A percentile compares a stretch with the other conserved stretches of the same genome.
Conservation (phyloP, 805 yeast species). For the Wickerhamomyces hampshirensis region DNA sequence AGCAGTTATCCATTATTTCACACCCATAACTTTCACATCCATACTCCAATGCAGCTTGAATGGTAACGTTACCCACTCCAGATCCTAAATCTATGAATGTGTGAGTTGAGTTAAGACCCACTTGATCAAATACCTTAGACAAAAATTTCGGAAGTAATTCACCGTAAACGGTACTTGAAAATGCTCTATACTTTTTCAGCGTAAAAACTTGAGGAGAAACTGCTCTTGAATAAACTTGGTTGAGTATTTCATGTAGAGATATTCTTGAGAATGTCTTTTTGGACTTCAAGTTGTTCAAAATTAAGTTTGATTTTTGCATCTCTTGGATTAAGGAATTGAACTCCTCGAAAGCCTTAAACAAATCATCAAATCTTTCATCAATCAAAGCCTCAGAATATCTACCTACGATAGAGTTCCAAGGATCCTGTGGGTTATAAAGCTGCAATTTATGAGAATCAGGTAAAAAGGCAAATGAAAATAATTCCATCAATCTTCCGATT, state of each 20-base stretch:
- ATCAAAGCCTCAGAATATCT: slow-evolving; percentile 31
- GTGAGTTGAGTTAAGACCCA: slow-evolving; percentile 46
- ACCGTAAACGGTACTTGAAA: slow-evolving; percentile 88
- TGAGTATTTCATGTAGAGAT: slow-evolving; percentile 62
- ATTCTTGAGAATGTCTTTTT: slow-evolving; percentile 32
- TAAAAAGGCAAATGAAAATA: slow-evolving; percentile 34
- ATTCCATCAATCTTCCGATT: slow-evolving; percentile 46
- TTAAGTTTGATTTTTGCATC: slow-evolving; percentile 30
- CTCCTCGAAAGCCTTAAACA: slow-evolving; percentile 32
- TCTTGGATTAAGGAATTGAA: slow-evolving; percentile 38
- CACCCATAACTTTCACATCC: slow-evolving; percentile 87
- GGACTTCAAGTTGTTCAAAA: slow-evolving; percentile 27
- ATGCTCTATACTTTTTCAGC: slow-evolving; percentile 71
- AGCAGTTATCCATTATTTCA: slow-evolving; percentile 84
- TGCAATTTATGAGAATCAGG: slow-evolving; percentile 31
- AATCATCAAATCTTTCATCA: slow-evolving; percentile 24
- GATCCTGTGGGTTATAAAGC: slow-evolving; percentile 31
- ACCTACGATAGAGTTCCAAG: slow-evolving; percentile 35
- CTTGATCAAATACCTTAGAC: slow-evolving; percentile 57
- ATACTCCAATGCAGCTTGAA: slow-evolving; percentile 83
- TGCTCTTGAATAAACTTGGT: slow-evolving; percentile 69
- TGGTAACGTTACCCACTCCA: slow-evolving; percentile 89
- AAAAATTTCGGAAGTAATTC: slow-evolving; percentile 79
- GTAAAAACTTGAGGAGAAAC: slow-evolving; percentile 70
- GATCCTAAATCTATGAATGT: slow-evolving; percentile 88